Evolutionary conservation across 805 yeast species (phyloP), one percentile per base, ranked within the genome.

Genomic region (Wickerhamomyces bovis): DNA sequence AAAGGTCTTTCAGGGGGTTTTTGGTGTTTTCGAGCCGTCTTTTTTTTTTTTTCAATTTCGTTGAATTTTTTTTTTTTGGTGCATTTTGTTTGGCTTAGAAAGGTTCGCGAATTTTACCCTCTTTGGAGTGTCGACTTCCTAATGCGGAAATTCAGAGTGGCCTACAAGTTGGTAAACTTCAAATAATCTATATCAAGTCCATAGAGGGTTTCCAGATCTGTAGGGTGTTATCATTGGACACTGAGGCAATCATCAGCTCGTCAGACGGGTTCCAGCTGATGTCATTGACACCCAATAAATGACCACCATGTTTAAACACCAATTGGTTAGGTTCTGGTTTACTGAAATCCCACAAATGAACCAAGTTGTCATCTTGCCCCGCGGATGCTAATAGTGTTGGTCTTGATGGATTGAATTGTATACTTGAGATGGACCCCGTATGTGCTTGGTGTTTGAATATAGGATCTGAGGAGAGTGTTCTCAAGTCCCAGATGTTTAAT

Each of bases 211-310:
- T 78, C 95, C 96, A 90, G 3, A 89, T 64, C 51, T 90, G 97
- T n/a, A 89, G 67, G 1, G 90, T 78, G 60, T 90, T 90, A 59
- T 90, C 97, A 56, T 85, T 89, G 0, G 88, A 80, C 6, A 85
- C 92, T 57, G 89, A 81, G 4, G 88, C 82, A 33, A 89, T 52
- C 75, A 83, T 72, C 19, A 42, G 31, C 4, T 80, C 77, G 47
- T 79, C 85, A 48, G 80, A 80, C 0, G 80, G 76, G 47, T 86
- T 85, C 97, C 97, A 90, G 30, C 80, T 75, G 25, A 89, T 66
- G 56, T 89, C 97, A 53, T 84, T 85, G 3, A 90, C 87, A 4
- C 92, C 89, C n/a, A 84, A 69, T 76, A 83, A 75, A 63, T 90
- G 98, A 0, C 97, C 97, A 4, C 81, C 83, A 64, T 90, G 98